Evolutionary conservation across 352 stramenopile species (phyloP).

Genomic region (Globisporangium cystogenes): DNA sequence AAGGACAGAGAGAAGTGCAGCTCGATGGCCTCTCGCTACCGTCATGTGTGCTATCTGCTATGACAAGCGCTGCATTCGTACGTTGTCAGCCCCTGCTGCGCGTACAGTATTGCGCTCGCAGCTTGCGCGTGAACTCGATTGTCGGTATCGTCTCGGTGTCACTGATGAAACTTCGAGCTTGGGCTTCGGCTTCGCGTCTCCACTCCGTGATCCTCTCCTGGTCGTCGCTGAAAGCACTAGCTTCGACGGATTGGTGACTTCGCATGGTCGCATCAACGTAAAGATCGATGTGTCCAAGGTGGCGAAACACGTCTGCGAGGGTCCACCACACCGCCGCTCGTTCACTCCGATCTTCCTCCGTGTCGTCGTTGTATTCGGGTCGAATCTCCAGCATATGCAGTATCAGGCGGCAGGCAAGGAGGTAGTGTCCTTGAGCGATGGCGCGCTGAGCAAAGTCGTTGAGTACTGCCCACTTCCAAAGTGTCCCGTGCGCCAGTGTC

Average conservation of each 20-base stretch:
- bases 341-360: slow-evolving; percentile 10
- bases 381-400: slow-evolving; percentile 38
- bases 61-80: too few species aligned
- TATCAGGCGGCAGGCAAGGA: slow-evolving; percentile 36
- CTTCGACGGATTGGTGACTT: slow-evolving; percentile 13
- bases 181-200: slow-evolving; percentile 11
- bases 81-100: neutral
- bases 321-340: slow-evolving; percentile 33
- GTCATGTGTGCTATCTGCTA: too few species aligned
- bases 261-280: slow-evolving; percentile 35
- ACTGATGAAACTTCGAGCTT: slow-evolving; percentile 8
- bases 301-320: slow-evolving; percentile 57
- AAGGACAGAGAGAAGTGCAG: too few species aligned
- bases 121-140: slow-evolving; percentile 21
- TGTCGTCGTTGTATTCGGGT: neutral
- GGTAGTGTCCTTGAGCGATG: slow-evolving; percentile 38
- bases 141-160: slow-evolving; percentile 14
- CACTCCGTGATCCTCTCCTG: slow-evolving; percentile 3
- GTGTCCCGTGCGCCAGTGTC: neutral
- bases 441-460: slow-evolving; percentile 44
- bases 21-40: too few species aligned
- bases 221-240: neutral
- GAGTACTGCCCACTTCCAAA: slow-evolving; percentile 45
- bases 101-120: slow-evolving; percentile 18
- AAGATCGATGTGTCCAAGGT: slow-evolving; percentile 46